Evolutionary conservation across 1,139 yeast species (phyloP), one percentile per base, ranked within the genome.

Genomic region (Yamadazyma pseudoaaseri): DNA sequence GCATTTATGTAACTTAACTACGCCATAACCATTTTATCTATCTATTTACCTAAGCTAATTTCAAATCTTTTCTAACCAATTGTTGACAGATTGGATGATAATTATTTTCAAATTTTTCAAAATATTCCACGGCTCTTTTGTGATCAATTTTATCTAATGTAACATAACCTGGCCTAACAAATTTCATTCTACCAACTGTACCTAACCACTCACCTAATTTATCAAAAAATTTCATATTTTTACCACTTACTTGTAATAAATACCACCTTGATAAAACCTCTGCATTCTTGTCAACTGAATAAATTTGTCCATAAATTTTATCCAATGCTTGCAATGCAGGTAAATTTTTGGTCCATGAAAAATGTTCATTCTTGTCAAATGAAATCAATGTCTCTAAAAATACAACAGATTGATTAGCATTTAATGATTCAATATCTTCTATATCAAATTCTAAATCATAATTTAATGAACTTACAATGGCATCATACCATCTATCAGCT

Each of bases 171-270:
- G 96, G 96, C 57, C 96, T 76, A 25, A 86, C 96, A 55, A 81
- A 89, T 67, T 89, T 89, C 96, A 89, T 89, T 67, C 97, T 76
- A 15, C 97, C 97, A 17, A 87, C 94, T 3, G 92, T 81, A 6
- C 94, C 95, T 37, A 89, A 68, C 95, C 96, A 89, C 35, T 77
- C 75, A 6, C 94, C 89, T 31, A 86, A 62, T 16, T 31, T 36
- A 17, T 37, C 61, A 52, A 81, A 78, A 36, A 67, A 64, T 23
- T 65, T 56, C 12, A 60, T 45, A 37, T 75, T 61, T 11, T 63
- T 59, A 11, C 79, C 81, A 1, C 70, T 60, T 11, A 81, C 65
- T 48, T 79, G 75, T 36, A 89, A 68, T 39, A 79, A 66, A 57
- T 71, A 86, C 81, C 87, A 84, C 56, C 95, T 74, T 59, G 82